phyloP scores from a whole-genome alignment of 2,329 filamentous ascomycete species.

The Pezicula neosporulosa region DNA sequence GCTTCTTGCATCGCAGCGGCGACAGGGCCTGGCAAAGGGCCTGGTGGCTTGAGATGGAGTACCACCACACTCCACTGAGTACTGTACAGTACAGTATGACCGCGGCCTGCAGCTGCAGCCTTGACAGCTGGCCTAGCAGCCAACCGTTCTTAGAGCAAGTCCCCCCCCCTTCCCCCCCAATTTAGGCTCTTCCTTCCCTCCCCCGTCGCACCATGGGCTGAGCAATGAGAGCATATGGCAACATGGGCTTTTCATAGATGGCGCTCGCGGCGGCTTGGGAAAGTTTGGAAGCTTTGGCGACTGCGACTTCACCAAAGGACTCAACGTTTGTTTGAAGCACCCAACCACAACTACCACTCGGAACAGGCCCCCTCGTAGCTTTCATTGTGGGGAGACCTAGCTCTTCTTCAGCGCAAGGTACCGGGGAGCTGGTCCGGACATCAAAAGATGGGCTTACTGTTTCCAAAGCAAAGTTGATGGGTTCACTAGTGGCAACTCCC shows the following conservation, averaged over 20 bases:
- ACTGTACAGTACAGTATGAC: background rate
- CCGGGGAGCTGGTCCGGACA: background rate
- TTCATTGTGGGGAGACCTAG: background rate
- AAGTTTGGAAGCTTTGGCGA: background rate
- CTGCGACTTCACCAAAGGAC: background rate
- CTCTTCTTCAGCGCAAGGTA: background rate
- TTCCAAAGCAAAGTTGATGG: background rate
- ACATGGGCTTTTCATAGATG: background rate
- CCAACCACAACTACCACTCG: background rate
- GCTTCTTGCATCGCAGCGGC: background rate
- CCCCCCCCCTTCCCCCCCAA: too few species aligned
- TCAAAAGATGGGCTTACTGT: background rate
- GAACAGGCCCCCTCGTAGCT: background rate
- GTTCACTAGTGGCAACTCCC: background rate
- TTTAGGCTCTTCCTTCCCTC: too few species aligned
- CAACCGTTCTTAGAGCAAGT: background rate
- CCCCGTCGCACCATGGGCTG: too few species aligned
- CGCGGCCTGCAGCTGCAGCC: background rate
- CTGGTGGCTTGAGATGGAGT: too few species aligned
- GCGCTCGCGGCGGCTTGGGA: background rate
- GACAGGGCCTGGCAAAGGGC: background rate
- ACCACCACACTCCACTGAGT: too few species aligned
- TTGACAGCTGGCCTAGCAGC: background rate
- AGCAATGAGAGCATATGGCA: background rate
- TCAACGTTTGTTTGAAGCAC: background rate